These are phyloP conservation scores for Stellera chamaejasme DNA, from an alignment of 345 rosid genomes.

Conservation along the genomic window DNA sequence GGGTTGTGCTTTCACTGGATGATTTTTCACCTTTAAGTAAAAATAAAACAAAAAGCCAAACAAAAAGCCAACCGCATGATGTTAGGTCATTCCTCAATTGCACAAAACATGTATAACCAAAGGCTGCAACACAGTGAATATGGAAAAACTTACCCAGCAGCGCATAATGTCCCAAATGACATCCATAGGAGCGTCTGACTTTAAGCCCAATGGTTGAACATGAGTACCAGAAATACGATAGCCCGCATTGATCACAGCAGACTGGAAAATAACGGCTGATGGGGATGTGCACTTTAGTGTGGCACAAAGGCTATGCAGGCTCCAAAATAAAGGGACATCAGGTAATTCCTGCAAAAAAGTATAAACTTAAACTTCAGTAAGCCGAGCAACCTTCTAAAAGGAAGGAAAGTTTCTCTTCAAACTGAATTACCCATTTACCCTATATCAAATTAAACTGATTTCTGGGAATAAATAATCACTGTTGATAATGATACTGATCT, in stretches of 20 bases:
- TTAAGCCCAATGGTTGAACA: conserved; percentile 82
- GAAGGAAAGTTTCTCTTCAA: neutral
- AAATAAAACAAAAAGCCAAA: neutral
- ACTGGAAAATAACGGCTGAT: conserved; percentile 83
- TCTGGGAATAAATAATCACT: too few species aligned
- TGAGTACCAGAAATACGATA: conserved; percentile 92
- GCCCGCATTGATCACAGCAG: conserved; percentile 94
- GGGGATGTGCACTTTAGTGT: conserved; percentile 97
- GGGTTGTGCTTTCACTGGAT: conserved; percentile 85
- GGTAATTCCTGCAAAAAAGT: conserved; percentile 66
- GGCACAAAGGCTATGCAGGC: conserved; percentile 90
- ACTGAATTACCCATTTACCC: neutral
- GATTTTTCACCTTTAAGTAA: conserved; percentile 64
- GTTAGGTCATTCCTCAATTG: neutral
- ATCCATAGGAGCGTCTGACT: conserved; percentile 99
- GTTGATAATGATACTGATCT: too few species aligned
- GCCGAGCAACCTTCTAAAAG: neutral
- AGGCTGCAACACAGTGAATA: neutral
- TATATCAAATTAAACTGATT: too few species aligned
- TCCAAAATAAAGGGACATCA: conserved; percentile 87
- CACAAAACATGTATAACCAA: neutral
- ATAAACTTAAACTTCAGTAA: neutral
- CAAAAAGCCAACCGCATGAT: neutral
- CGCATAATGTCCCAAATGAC: conserved; percentile 99
- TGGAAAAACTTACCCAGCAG: conserved; percentile 73